These are phyloP conservation scores for Rhodosporidiobolus odoratus DNA, from an alignment of 768 basidiomycete genomes.

Conservation along the genomic window DNA sequence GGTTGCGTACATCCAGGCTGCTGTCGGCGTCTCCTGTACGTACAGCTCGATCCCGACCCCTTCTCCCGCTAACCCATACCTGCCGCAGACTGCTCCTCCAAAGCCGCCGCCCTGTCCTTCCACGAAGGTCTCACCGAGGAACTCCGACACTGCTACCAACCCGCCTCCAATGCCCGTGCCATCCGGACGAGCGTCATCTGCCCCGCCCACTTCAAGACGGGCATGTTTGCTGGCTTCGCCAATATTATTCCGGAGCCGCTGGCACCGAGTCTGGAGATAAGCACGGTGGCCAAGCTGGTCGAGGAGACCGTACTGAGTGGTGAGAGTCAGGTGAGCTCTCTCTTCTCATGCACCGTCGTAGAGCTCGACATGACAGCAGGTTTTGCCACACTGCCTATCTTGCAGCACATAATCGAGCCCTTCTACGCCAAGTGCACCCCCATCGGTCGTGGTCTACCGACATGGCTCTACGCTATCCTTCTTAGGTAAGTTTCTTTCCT, in stretches of 20 bases:
- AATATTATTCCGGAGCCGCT: constrained; percentile 5
- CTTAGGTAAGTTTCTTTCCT: constrained; percentile 5
- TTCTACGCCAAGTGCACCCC: constrained; percentile 54
- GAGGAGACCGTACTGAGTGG: constrained; percentile 23
- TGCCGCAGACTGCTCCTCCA: constrained; percentile 90
- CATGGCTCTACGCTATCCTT: constrained; percentile 29
- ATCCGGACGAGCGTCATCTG: constrained; percentile 83
- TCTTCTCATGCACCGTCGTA: constrained; percentile 56
- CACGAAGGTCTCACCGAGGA: constrained; percentile 84
- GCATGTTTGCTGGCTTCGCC: constrained; percentile 59
- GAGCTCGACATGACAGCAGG: constrained; percentile 50
- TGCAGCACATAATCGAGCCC: constrained; percentile 73
- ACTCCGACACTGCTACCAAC: constrained; percentile 58
- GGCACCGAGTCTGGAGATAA: constrained; percentile 28
- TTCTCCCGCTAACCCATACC: constrained; percentile 11
- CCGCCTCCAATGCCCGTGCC: constrained; percentile 62
- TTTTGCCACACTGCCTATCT: constrained; percentile 50
- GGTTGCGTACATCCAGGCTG: constrained; percentile 60
- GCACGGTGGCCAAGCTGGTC: constrained; percentile 16
- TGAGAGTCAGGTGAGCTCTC: constrained; percentile 41
- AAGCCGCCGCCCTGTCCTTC: constrained; percentile 75
- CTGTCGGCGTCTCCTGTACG: constrained; percentile 19
- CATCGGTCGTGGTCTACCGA: constrained; percentile 30
- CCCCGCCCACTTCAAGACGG: constrained; percentile 72
- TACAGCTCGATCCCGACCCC: neutral